A percentile compares a stretch with the other conserved stretches of the same genome.
Conservation (phyloP, 345 rosid genomes). For the Eucalyptus curtisii region DNA sequence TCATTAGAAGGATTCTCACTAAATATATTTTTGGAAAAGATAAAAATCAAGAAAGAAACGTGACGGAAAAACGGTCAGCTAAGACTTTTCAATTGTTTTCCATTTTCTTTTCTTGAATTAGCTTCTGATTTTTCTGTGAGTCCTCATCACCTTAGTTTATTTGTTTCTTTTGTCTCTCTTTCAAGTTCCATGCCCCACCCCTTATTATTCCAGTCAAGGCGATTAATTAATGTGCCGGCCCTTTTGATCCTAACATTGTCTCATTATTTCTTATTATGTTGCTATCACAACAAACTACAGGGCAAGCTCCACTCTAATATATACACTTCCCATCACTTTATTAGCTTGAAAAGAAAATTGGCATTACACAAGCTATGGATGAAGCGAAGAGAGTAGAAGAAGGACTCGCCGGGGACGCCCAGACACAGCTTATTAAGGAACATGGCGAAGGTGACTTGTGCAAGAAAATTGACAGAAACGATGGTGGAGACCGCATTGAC, state of each 20-base stretch:
- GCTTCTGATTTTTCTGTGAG: background rate
- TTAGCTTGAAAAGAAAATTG: background rate
- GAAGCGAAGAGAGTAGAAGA: conserved; percentile 40
- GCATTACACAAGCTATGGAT: conserved; percentile 5
- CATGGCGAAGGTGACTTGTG: background rate
- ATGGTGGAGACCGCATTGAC: background rate
- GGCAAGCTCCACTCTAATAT: background rate
- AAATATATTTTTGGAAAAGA: too few relatives aligned
- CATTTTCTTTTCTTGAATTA: background rate
- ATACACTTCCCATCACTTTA: background rate
- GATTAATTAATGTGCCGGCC: background rate
- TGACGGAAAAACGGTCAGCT: too few relatives aligned
- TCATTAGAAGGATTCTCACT: too few relatives aligned
- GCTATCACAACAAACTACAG: background rate
- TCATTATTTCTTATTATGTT: background rate
- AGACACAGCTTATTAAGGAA: background rate
- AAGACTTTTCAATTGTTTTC: background rate
- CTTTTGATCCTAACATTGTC: background rate
- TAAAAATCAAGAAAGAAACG: too few relatives aligned
- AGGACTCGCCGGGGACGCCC: conserved; percentile 3
- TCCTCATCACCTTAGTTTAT: background rate
- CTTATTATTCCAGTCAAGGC: background rate
- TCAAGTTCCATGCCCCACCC: background rate
- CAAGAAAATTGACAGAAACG: background rate
- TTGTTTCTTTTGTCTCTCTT: background rate